Evolutionary conservation across 805 yeast species (phyloP), one percentile per base, ranked within the genome.

Genomic region (Sugiyamaella valdiviana): DNA sequence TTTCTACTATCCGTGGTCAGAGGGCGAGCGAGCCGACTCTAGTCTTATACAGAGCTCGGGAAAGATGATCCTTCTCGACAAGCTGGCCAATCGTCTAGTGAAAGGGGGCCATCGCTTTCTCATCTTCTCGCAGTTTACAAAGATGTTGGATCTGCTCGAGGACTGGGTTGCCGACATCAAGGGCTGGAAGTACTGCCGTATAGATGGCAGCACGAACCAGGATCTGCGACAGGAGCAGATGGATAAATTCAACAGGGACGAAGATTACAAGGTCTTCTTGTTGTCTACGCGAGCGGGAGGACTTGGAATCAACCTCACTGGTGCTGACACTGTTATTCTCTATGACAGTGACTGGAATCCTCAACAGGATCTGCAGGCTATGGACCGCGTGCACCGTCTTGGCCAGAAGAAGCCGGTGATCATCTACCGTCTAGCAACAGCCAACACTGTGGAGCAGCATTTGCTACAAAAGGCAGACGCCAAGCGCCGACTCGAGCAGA

Each of bases 271-370:
- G 22, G 73, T 89, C 1, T 91, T 91, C 55, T 64, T 93, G 45
- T 71, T 93, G 12, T 84, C 95, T 12, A 93, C 99, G 0, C 73
- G 98, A 53, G 91, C 98, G 0, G 99, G 97, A 7, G 98, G 98
- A 0, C 74, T 91, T 26, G 99, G 99, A 4, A 79, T 91, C 39
- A 91, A 91, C 60, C 70, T 91, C 48, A 78, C 83, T 0, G 80
- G 83, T 0, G 96, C 98, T 0, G 97, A 93, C 55, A 82, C 95
- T 1, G 98, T 93, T 1, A 78, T 91, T 2, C 59, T 91, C 9
- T 89, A 87, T 61, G 99, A 91, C 60, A 84, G 88, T 49, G 99
- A 91, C 62, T 91, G 97, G 96, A 91, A 91, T 60, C 99, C 98
- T 0, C 97, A 91, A 61, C 95, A 88, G 53, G 98, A 91, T 66